These are phyloP conservation scores for Calonectria hawksworthii DNA, from an alignment of 2,329 filamentous ascomycete species.

Conservation along the genomic window DNA sequence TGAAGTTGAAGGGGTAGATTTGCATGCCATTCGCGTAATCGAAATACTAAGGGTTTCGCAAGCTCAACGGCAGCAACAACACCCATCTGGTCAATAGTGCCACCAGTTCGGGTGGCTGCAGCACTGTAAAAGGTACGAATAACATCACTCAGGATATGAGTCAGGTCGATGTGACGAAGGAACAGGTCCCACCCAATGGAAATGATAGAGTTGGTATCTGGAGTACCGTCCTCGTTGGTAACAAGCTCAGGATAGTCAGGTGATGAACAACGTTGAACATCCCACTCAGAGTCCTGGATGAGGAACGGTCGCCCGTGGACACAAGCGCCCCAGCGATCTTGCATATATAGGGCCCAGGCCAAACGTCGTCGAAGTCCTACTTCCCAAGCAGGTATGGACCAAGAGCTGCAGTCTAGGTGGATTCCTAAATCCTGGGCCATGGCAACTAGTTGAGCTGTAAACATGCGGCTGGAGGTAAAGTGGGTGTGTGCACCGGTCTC, in stretches of 20 bases:
- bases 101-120: slow-evolving; percentile 46
- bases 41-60: slow-evolving; percentile 51
- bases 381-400: slow-evolving; percentile 75
- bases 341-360: slow-evolving; percentile 76
- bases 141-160: slow-evolving; percentile 65
- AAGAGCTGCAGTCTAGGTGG: slow-evolving; percentile 72
- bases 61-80: slow-evolving; percentile 51
- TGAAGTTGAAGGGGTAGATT: slow-evolving; percentile 61
- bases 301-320: slow-evolving; percentile 71
- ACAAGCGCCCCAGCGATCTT: slow-evolving; percentile 73
- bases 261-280: slow-evolving; percentile 55
- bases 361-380: slow-evolving; percentile 71
- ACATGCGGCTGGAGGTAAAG: slow-evolving; percentile 56
- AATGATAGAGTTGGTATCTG: slow-evolving; percentile 58
- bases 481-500: slow-evolving; percentile 41
- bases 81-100: slow-evolving; percentile 50
- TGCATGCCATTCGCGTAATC: slow-evolving; percentile 60
- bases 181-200: slow-evolving; percentile 63
- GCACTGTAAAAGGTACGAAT: slow-evolving; percentile 63
- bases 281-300: slow-evolving; percentile 68
- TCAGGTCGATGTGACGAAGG: slow-evolving; percentile 64
- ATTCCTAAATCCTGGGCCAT: slow-evolving; percentile 71
- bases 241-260: slow-evolving; percentile 57
- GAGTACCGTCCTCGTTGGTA: slow-evolving; percentile 51
- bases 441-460: slow-evolving; percentile 68